Evolutionary conservation across 345 rosid genomes (phyloP).

Genomic region (Syzygium grande): DNA sequence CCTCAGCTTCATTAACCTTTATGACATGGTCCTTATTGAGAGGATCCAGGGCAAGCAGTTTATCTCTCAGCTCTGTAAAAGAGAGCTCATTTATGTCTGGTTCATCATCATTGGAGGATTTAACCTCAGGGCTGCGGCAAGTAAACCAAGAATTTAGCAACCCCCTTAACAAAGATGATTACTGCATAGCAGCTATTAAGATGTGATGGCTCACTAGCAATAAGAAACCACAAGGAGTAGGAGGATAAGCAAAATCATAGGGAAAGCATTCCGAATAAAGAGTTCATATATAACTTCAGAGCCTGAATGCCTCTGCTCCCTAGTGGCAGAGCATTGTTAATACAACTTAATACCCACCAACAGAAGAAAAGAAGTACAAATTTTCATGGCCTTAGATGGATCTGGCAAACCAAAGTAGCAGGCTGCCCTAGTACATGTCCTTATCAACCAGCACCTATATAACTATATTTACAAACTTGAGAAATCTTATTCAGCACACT

Average conservation of each 20-base stretch:
- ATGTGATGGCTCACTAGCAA: neutral
- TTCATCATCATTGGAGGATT: conserved; percentile 35
- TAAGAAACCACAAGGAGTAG: neutral
- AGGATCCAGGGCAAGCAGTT: conserved; percentile 89
- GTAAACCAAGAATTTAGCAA: conserved; percentile 4
- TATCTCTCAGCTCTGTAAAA: conserved; percentile 88
- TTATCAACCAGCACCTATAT: neutral
- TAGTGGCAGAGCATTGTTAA: neutral
- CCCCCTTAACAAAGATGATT: neutral
- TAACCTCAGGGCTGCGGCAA: conserved; percentile 42
- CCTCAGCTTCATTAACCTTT: conserved; percentile 84
- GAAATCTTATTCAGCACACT: neutral
- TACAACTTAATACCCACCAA: neutral
- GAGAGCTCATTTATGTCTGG: conserved; percentile 58
- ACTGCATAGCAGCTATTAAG: neutral
- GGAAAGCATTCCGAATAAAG: neutral
- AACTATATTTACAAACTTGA: neutral
- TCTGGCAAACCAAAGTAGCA: neutral
- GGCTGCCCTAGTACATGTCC: neutral
- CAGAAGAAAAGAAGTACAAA: neutral
- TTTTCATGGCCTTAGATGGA: neutral
- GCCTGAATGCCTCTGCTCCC: neutral
- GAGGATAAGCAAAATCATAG: neutral
- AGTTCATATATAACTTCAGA: neutral
- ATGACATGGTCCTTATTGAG: conserved; percentile 70